Evolutionary conservation across 2,329 filamentous ascomycete genomes (phyloP).

Genomic region (Apiospora saccharicola): DNA sequence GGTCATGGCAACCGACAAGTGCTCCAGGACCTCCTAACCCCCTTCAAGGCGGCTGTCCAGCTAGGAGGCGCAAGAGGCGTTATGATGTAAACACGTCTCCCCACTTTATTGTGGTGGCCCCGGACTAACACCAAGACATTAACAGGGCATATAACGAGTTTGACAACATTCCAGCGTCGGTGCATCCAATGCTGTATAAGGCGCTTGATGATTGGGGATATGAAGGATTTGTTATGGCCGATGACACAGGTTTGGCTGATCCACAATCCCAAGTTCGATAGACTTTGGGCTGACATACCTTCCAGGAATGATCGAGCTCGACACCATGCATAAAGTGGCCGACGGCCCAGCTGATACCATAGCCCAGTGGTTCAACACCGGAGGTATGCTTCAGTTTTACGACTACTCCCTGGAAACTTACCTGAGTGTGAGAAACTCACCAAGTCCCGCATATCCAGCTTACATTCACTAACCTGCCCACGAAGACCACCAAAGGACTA

Average conservation of each 20-base stretch:
- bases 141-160: slow-evolving; percentile 49
- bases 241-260: slow-evolving; percentile 47
- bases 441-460: neutral
- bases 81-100: slow-evolving; percentile 52
- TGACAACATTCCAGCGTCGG: slow-evolving; percentile 49
- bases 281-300: neutral
- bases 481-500: slow-evolving; percentile 23
- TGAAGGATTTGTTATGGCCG: slow-evolving; percentile 50
- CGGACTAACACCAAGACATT: no score
- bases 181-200: slow-evolving; percentile 48
- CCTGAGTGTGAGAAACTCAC: slow-evolving; percentile 38
- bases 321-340: slow-evolving; percentile 47
- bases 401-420: slow-evolving; percentile 50
- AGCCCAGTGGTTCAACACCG: slow-evolving; percentile 52
- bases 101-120: no score
- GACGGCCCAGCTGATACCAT: slow-evolving; percentile 48
- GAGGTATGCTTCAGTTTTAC: slow-evolving; percentile 55
- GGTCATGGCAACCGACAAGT: slow-evolving; percentile 52
- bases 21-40: slow-evolving; percentile 49
- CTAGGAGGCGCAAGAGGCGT: slow-evolving; percentile 51
- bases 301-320: slow-evolving; percentile 42
- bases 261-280: neutral
- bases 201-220: slow-evolving; percentile 49
- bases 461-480: neutral
- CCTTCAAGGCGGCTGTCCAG: slow-evolving; percentile 52